phyloP scores from a whole-genome alignment of 331 rosid genomes.

The Prunus yedoensis region DNA sequence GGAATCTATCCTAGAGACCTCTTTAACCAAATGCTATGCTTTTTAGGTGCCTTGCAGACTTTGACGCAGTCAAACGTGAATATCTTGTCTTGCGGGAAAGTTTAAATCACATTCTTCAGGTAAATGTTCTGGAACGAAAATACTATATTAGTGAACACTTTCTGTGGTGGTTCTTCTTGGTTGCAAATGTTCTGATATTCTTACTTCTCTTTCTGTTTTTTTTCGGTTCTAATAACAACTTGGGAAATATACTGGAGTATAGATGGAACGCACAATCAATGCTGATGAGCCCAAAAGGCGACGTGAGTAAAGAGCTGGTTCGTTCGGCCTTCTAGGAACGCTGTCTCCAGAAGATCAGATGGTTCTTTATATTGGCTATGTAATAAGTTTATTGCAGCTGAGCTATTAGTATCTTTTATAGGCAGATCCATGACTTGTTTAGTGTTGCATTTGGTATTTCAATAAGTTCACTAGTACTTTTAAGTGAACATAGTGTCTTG shows the following conservation, averaged over 20 bases:
- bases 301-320: background rate
- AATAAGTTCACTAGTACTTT: background rate
- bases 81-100: background rate
- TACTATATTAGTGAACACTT: background rate
- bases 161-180: background rate
- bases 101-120: constrained; percentile 12
- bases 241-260: background rate
- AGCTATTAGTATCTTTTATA: too few relatives aligned
- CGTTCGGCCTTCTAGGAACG: background rate
- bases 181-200: background rate
- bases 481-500: background rate
- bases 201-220: background rate
- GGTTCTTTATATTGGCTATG: background rate
- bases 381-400: too few relatives aligned
- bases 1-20: background rate
- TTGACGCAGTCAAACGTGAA: background rate
- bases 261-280: background rate
- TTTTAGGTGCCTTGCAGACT: constrained; percentile 14
- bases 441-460: background rate
- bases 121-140: background rate
- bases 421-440: background rate
- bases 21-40: background rate
- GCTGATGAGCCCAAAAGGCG: background rate
- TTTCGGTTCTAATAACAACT: background rate
- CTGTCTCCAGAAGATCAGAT: background rate